Percentiles rank a stretch among this genome's conserved stretches.
Evolutionary conservation across 129 eudicot species (phyloP).

Genomic region (Tanacetum coccineum): DNA sequence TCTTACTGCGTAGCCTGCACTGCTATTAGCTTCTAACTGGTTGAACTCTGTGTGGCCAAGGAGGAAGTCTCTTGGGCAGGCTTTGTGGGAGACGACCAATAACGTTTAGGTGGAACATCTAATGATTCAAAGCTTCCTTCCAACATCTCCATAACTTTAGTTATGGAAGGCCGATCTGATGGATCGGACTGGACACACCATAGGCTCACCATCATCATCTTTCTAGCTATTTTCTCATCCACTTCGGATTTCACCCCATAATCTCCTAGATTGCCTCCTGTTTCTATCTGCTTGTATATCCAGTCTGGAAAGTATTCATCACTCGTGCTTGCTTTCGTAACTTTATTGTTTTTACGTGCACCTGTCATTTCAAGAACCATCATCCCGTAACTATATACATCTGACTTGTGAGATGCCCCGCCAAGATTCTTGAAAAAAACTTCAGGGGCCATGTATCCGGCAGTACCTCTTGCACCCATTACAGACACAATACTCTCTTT

Average conservation of each 20-base stretch:
- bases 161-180: constrained; percentile 43
- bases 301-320: constrained; percentile 45
- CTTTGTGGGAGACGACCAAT: constrained; percentile 7
- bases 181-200: constrained; percentile 58
- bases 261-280: constrained; percentile 1
- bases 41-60: not conserved
- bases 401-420: no score
- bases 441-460: no score
- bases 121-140: constrained; percentile 39
- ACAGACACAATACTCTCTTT: no score
- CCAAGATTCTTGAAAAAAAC: no score
- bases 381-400: no score
- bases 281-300: constrained; percentile 39
- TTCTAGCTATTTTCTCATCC: constrained; percentile 35
- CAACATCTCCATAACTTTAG: constrained; percentile 56
- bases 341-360: not conserved
- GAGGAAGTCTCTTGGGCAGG: not conserved
- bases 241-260: constrained; percentile 12
- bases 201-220: constrained; percentile 52
- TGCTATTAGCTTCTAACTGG: not conserved
- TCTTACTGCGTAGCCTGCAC: not conserved
- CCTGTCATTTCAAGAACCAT: no score
- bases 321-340: constrained; percentile 6
- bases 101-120: constrained; percentile 37
- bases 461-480: no score